Evolutionary conservation across 1,284 basidiomycete species (phyloP), one percentile per base, ranked within the genome.

Genomic region (Cryptococcus floricola): DNA sequence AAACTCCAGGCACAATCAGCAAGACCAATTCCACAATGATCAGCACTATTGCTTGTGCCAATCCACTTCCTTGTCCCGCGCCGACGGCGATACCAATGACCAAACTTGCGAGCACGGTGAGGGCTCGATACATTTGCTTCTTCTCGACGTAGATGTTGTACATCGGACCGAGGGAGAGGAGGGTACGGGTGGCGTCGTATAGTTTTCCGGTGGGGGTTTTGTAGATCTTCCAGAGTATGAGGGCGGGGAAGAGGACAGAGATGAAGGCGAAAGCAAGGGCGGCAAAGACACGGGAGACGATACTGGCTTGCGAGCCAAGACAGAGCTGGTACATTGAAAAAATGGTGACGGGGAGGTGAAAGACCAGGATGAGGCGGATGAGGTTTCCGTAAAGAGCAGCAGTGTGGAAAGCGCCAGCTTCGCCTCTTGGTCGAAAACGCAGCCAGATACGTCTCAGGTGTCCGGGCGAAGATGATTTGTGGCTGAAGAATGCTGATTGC

Each of bases 61-160:
- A 91, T 2, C 94, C 95, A 64, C 87, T 91, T 62, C 80, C 81
- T 79, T 97, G 93, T 3, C 87, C 92, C 39, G 85, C 92, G 6
- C 95, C 95, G 57, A 97, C 86, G 3, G 87, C 87, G 25, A 92
- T 77, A 9, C 80, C 94, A 60, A 90, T 84, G 10, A 87, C 82
- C 23, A 98, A 75, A 67, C 91, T 95, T 54, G 85, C 87, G 0
- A 84, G 81, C 64, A 98, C 87, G 48, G 91, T 82, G 46, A 95
- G 80, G 49, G 82, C 83, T 4, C 88, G 87, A 76, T 94, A 98
- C 57, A 93, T 81, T 73, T 96, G 91, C 31, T 89, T 92, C 34
- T 89, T 89, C 59, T 91, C 90, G 23, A 90, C 84, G 75, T 94
- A 98, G 65, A 91, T 88, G 77, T 95, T 96, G 78, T 98, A 98